Percentiles rank a stretch among this genome's conserved stretches.
These are phyloP conservation scores for Pythium phragmiticola DNA, from an alignment of 352 stramenopile species.

Conservation along the genomic window DNA sequence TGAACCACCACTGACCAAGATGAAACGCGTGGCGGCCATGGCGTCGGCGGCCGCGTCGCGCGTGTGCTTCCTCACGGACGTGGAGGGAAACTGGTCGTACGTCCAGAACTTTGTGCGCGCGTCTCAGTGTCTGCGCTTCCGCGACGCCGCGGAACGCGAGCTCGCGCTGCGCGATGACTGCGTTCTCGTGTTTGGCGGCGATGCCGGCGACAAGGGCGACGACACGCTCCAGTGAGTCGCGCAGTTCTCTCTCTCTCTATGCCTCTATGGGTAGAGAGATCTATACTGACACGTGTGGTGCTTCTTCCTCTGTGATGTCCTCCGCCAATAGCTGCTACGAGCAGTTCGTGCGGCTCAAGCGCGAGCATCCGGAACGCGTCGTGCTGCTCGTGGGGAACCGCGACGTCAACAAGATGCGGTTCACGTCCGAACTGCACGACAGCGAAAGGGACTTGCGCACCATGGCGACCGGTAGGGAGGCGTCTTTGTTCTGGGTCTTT, in stretches of 20 bases:
- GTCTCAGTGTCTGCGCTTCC: constrained; percentile 59
- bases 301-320: neutral
- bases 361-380: constrained; percentile 83
- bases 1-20: constrained; percentile 8
- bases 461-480: constrained; percentile 51
- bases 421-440: constrained; percentile 84
- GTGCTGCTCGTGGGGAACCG: constrained; percentile 92
- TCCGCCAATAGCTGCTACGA: constrained; percentile 52
- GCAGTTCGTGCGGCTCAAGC: constrained; percentile 86
- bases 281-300: neutral
- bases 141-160: constrained; percentile 31
- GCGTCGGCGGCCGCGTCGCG: constrained; percentile 28
- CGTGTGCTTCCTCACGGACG: constrained; percentile 74
- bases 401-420: constrained; percentile 93
- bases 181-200: constrained; percentile 89
- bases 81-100: constrained; percentile 82
- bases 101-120: constrained; percentile 62
- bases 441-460: constrained; percentile 59
- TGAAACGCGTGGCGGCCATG: constrained; percentile 20
- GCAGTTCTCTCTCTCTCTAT: neutral
- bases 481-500: too few relatives aligned
- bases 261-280: neutral
- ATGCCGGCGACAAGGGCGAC: constrained; percentile 89
- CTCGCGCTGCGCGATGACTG: constrained; percentile 68
- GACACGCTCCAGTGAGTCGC: constrained; percentile 66